Evolutionary conservation across 106 monocot genomes (phyloP).

Genomic region (Apostasia ramifera): DNA sequence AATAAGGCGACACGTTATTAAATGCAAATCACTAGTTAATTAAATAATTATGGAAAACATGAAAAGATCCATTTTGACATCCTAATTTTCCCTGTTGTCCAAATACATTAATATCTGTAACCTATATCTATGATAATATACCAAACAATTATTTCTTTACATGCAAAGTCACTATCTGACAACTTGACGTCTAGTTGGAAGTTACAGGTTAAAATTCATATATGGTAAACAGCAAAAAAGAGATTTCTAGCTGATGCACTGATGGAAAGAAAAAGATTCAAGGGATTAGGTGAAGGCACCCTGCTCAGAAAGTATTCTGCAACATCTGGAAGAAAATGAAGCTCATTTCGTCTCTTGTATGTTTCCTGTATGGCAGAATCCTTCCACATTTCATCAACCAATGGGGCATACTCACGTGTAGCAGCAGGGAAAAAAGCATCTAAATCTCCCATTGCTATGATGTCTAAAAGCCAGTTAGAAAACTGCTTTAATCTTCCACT

Average conservation of each 20-base stretch:
- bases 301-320: slow-evolving; percentile 85
- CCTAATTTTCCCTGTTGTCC: too few species aligned
- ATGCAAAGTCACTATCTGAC: too few species aligned
- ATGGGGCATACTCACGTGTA: slow-evolving; percentile 92
- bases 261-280: not conserved
- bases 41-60: too few species aligned
- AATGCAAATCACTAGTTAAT: too few species aligned
- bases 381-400: slow-evolving; percentile 94
- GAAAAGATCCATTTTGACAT: too few species aligned
- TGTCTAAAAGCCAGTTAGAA: slow-evolving; percentile 88
- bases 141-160: too few species aligned
- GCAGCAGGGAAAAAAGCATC: slow-evolving; percentile 97
- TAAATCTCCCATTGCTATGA: slow-evolving; percentile 88
- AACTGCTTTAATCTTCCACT: slow-evolving; percentile 88
- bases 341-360: slow-evolving; percentile 84
- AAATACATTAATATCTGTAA: too few species aligned
- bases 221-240: not conserved
- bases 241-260: not conserved
- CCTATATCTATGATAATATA: too few species aligned
- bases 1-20: too few species aligned
- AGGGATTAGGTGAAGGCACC: slow-evolving; percentile 26
- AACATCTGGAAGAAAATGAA: slow-evolving; percentile 90
- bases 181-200: too few species aligned
- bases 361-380: slow-evolving; percentile 88
- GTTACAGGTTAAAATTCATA: too few species aligned